Evolutionary conservation across 2,329 filamentous ascomycete species (phyloP), one percentile per base, ranked within the genome.

Genomic region (Nigrospora sphaerica): DNA sequence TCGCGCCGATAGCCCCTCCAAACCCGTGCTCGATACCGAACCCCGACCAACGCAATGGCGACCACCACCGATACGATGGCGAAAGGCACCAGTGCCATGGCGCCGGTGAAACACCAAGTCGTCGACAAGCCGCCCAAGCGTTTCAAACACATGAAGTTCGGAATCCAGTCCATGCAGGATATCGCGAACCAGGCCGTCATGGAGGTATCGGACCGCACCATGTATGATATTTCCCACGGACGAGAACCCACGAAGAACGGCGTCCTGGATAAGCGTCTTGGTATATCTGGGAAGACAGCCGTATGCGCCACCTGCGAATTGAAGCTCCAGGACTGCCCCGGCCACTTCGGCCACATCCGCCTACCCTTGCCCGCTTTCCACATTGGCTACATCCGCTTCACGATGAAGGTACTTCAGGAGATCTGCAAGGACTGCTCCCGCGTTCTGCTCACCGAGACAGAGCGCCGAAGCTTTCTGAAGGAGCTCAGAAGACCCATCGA

Each of bases 341-440:
- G 93, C 12, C 93, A 98, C 66, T 98, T 97, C 61, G 93, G 93
- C 40, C 86, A 96, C 67, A 86, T 98, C 58, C 83, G 88, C 59
- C 79, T 98, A 13, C 88, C 92, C 1, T 74, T 98, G 44, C 93
- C 93, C 4, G 89, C 86, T 38, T 97, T 97, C 61, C 93, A 98
- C 62, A 90, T 97, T 54, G 93, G 93, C 34, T 98, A 96, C 63
- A 80, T 98, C 57, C 93, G 90, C 63, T 90, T 95, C 63, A 89
- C 93, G 53, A 92, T 95, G 62, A 85, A 84, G 39, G 91, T 95
- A 46, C 75, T 98, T 19, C 91, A 97, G 63, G 86, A 93, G 60
- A 95, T 98, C 54, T 98, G 93, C 82, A 98, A 95, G 72, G 83
- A 91, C 61, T 98, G 93, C 63, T 88, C 88, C 19, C 80, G 80